Evolutionary conservation across 495 filamentous ascomycete species (phyloP), one percentile per base, ranked within the genome.

Genomic region (Pyronema omphalodes): DNA sequence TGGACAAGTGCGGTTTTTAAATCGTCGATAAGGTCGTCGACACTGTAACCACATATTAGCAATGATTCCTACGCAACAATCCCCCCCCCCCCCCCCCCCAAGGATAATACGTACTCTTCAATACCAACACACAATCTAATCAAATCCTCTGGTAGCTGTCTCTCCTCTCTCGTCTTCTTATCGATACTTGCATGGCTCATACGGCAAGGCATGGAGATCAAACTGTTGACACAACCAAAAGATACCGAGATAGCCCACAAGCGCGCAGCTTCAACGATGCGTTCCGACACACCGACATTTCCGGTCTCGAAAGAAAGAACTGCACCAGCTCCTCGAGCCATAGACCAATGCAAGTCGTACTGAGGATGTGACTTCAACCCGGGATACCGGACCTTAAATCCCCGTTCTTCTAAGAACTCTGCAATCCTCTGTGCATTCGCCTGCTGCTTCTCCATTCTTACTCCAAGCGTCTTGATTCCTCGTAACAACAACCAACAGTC

Each of bases 161-260:
- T 75, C 70, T 98, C 89, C 64, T 76, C 71, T 60, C 91, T 74
- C 54, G 88, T 94, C 73, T 91, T 89, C 56, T 83, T 84, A 67
- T 96, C 93, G 67, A 98, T 98, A 65, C 88, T 94, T 17, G 91
- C 91, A 71, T 98, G 91, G 68, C 93, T 96, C 91, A 98, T 98
- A 56, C 84, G 86, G 61, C 91, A 98, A 9, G 91, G 91, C 91
- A 98, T 94, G 69, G 87, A 94, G 68, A 98, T 98, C 68, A 98
- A 67, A 70, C 84, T 91, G 69, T 98, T 98, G 44, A 98, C 93
- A 68, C 93, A 95, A 37, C 91, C 91, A 66, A 98, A 98, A 59
- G 84, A 91, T 51, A 98, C 91, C 57, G 82, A 87, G 58, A 98
- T 98, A 15, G 83, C 87, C 82, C 88, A 98, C 23, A 98, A 70